Base-by-base conservation (phyloP, 2,329 filamentous ascomycete genomes). In the Biscogniauxia mediterranea region DNA sequence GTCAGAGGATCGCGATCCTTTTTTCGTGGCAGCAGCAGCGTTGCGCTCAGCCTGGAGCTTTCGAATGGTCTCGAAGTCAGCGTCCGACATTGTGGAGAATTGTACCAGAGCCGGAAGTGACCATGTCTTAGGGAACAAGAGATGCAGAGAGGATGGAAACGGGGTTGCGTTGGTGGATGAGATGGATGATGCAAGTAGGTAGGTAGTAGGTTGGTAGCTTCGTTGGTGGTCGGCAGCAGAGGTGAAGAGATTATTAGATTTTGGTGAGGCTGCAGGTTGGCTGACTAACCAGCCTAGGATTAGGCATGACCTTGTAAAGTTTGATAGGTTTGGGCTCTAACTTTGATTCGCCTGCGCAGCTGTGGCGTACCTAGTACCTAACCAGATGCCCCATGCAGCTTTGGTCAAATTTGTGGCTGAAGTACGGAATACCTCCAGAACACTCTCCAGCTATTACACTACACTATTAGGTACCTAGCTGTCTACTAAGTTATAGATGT, bases 41-140 rank as follows among this genome's bases (percentile, higher is more conserved):
- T 96, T 96, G 76, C 93, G 92, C 89, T 96, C 93, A 78, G 90
- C 89, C 83, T 97, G 93, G 75, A 94, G 89, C 83, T 89, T 90
- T 79, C 89, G 89, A 78, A 96, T 90, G 73, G 89, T 85, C 75
- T 95, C 91, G 79, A 96, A 95, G 78, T 96, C 92, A 78, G 90
- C 89, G 81, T 89, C 85, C 79, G 86, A 88, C 86, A 89, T 89
- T 70, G 75, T 84, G 76, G 66, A 66, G 55, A 60, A 65, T 66
- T 69, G 56, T 68, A 57, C 60, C 63, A 64, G 66, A 64, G 58
- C 54, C 67, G 66, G 49, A 64, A 61, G 64, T 70, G 69, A 72
- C 68, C 70, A 70, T 72, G 63, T 72, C 63, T 70, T 64, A 62
- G 17, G 60, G 60, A 66, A 63, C 66, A 54, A 19, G 52, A 54